Percentiles rank a stretch among this genome's conserved stretches.
Conservation (phyloP, 192 early-diverging fungal genomes). For the Coemansia erecta region DNA sequence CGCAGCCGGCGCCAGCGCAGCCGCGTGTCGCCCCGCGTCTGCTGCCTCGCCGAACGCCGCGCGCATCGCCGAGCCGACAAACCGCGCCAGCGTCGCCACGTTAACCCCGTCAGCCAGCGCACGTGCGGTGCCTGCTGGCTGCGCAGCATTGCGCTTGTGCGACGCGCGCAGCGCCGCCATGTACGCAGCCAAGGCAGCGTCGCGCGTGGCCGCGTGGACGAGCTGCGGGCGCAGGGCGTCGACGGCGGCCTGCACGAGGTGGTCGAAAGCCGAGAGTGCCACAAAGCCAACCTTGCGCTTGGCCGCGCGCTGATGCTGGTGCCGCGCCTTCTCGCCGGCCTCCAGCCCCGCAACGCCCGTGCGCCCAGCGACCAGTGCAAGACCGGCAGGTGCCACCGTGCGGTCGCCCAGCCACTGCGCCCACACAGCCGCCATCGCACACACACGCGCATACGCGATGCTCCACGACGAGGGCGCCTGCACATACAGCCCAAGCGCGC, state of each 20-base stretch:
- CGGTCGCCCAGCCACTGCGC: conserved; percentile 41
- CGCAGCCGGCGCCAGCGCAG: conserved; percentile 27
- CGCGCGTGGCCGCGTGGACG: conserved; percentile 16
- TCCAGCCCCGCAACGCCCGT: conserved; percentile 33
- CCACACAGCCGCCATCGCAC: conserved; percentile 34
- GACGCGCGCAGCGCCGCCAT: conserved; percentile 25
- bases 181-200: conserved; percentile 13
- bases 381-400: conserved; percentile 10
- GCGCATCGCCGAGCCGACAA: conserved; percentile 26
- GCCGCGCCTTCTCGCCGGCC: conserved; percentile 19
- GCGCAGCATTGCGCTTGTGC: conserved; percentile 1
- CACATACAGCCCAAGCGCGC: neutral
- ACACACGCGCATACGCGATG: conserved; percentile 39
- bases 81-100: conserved; percentile 35
- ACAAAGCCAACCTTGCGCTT: conserved; percentile 44
- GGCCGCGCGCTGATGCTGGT: conserved; percentile 3
- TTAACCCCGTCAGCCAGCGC: conserved; percentile 22
- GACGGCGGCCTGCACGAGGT: conserved; percentile 41
- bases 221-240: conserved; percentile 32
- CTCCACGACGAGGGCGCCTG: conserved; percentile 26
- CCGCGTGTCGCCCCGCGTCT: neutral
- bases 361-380: conserved; percentile 17
- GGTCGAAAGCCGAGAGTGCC: conserved; percentile 45
- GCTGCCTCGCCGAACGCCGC: conserved; percentile 6
- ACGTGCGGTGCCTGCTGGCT: neutral